Conservation (phyloP, 2,329 filamentous ascomycete species). For the Neonectria neomacrospora region DNA sequence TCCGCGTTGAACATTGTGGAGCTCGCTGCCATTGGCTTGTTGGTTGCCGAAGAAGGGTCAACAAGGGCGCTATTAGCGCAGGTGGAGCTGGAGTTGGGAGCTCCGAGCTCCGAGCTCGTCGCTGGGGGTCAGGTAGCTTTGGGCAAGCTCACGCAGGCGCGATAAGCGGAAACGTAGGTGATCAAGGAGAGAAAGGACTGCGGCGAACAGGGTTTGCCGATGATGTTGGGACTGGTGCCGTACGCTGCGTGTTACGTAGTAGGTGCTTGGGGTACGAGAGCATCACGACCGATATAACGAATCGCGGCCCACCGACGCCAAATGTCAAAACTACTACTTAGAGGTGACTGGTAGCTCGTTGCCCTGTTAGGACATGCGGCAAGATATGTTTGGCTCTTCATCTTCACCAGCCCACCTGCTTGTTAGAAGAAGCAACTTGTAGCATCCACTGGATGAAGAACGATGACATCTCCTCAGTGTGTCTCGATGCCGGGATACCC, state of each 20-base stretch:
- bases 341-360: neutral
- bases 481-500: conserved; percentile 16
- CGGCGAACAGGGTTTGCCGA: conserved; percentile 27
- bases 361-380: conserved; percentile 5
- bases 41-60: conserved; percentile 12
- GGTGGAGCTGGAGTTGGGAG: conserved; percentile 29
- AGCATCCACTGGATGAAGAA: conserved; percentile 2
- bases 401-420: neutral
- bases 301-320: neutral
- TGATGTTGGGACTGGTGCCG: conserved; percentile 5
- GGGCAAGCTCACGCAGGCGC: conserved; percentile 23
- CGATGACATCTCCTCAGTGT: conserved; percentile 19
- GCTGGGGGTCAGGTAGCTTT: conserved; percentile 15
- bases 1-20: conserved; percentile 13
- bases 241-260: neutral
- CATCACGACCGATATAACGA: neutral
- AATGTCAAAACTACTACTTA: neutral
- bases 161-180: conserved; percentile 25
- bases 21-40: conserved; percentile 18
- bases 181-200: conserved; percentile 3
- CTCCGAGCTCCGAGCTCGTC: conserved; percentile 9
- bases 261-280: neutral
- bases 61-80: conserved; percentile 23
- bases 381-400: conserved; percentile 11
- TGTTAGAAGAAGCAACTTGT: conserved; percentile 17